These are phyloP conservation scores for Lecanoromycetidae sp. DNA, from an alignment of 2,329 filamentous ascomycete species.

Conservation along the genomic window DNA sequence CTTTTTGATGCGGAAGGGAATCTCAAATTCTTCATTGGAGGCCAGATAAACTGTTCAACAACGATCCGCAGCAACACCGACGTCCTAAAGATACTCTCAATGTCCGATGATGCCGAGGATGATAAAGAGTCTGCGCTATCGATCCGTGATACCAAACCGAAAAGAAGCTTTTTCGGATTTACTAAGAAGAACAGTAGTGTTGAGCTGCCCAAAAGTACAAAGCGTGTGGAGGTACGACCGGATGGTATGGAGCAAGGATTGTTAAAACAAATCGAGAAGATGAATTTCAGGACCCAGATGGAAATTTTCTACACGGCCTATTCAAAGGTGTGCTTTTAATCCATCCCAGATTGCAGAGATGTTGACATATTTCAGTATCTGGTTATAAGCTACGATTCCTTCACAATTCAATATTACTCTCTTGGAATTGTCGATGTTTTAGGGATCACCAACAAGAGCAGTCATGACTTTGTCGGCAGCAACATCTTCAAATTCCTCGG, in stretches of 20 bases:
- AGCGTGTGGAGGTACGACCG: conserved; percentile 21
- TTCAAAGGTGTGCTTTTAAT: conserved; percentile 28
- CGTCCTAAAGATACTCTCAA: conserved; percentile 38
- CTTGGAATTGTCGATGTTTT: conserved; percentile 38
- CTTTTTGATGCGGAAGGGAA: conserved; percentile 38
- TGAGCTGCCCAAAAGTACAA: conserved; percentile 15
- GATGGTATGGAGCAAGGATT: conserved; percentile 33
- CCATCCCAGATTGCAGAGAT: too few relatives aligned
- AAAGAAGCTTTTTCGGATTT: conserved; percentile 26
- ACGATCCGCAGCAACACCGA: conserved; percentile 40
- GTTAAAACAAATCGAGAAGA: conserved; percentile 26
- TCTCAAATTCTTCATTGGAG: conserved; percentile 43
- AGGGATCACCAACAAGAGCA: conserved; percentile 29
- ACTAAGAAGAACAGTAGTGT: conserved; percentile 11
- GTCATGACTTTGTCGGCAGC: conserved; percentile 31
- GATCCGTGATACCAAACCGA: conserved; percentile 19
- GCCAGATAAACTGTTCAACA: conserved; percentile 46
- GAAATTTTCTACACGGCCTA: conserved; percentile 34
- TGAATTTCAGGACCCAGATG: conserved; percentile 29
- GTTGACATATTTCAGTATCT: conserved; percentile 25
- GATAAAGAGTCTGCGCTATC: conserved; percentile 16
- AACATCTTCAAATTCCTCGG: conserved; percentile 46
- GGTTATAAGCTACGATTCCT: conserved; percentile 27
- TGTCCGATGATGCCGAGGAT: conserved; percentile 26
- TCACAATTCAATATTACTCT: conserved; percentile 39